A percentile compares a stretch with the other conserved stretches of the same genome.
phyloP scores from a whole-genome alignment of 768 basidiomycete species.

The Steccherinum ochraceum region DNA sequence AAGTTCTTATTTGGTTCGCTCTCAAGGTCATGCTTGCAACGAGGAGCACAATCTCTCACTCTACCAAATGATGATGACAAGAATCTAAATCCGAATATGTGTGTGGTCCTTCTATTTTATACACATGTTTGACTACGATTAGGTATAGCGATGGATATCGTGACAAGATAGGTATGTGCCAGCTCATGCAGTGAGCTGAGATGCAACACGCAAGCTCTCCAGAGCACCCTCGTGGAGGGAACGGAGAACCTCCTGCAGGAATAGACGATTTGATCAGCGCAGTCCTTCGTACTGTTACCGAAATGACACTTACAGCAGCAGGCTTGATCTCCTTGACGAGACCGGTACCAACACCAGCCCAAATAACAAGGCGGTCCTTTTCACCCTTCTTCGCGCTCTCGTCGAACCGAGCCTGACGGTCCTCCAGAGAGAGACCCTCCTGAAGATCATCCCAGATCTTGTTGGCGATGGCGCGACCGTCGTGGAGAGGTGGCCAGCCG shows the following conservation, averaged over 20 bases:
- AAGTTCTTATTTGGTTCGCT: too few relatives aligned
- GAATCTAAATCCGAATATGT: neutral
- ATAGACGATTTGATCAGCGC: neutral
- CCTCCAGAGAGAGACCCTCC: conserved; percentile 10
- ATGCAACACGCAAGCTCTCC: neutral
- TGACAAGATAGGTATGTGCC: neutral
- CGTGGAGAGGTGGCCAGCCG: conserved; percentile 31
- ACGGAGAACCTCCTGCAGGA: conserved; percentile 8
- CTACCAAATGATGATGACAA: too few relatives aligned
- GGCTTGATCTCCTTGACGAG: conserved; percentile 11
- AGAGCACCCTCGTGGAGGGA: neutral
- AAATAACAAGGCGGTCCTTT: conserved; percentile 12
- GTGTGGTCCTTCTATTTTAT: neutral
- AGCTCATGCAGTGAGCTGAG: neutral
- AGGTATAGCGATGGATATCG: neutral
- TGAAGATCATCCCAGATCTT: conserved; percentile 45
- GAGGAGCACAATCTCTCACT: too few relatives aligned
- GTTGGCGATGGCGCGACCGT: conserved; percentile 49
- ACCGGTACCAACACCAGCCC: conserved; percentile 13
- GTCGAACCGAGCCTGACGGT: conserved; percentile 10
- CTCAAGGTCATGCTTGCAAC: too few relatives aligned
- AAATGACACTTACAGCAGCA: conserved; percentile 7
- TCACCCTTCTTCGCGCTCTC: conserved; percentile 7
- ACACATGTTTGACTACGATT: neutral
- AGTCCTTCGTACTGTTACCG: neutral